Evolutionary conservation across 1,284 basidiomycete genomes (phyloP).

Genomic region (Agaricales sp.): DNA sequence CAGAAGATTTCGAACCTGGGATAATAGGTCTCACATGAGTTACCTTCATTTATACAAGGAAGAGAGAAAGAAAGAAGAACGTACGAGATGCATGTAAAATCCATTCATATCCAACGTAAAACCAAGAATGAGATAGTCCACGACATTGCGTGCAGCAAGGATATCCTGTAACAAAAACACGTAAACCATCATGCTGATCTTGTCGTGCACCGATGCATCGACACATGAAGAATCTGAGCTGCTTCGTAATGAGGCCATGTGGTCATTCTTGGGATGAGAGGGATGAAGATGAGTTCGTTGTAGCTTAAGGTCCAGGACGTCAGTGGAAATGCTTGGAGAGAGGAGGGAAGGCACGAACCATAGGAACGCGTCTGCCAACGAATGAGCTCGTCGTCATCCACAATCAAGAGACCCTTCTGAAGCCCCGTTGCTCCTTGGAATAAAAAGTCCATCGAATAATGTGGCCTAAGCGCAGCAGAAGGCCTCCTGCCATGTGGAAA

Average conservation of each 20-base stretch:
- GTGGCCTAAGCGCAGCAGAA: conserved; percentile 49
- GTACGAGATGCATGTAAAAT: conserved; percentile 48
- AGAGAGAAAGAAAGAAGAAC: background rate
- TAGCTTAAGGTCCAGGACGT: conserved; percentile 26
- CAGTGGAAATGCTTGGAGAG: too few species aligned
- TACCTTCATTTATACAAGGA: background rate
- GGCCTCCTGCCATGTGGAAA: conserved; percentile 63
- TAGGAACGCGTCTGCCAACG: conserved; percentile 85
- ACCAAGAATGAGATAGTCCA: conserved; percentile 69
- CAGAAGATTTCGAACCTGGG: conserved; percentile 60
- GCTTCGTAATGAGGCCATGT: conserved; percentile 67
- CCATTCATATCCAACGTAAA: conserved; percentile 58
- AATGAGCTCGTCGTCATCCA: conserved; percentile 71
- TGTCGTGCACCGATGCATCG: conserved; percentile 70
- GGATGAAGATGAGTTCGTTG: conserved; percentile 73
- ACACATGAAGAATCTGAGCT: conserved; percentile 72
- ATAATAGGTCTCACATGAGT: background rate
- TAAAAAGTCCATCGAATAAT: conserved; percentile 81
- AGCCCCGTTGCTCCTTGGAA: conserved; percentile 68
- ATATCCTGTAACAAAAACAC: conserved; percentile 65
- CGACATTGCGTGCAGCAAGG: conserved; percentile 47
- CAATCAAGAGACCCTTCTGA: conserved; percentile 82
- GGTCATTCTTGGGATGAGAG: conserved; percentile 62
- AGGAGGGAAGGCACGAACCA: conserved; percentile 41
- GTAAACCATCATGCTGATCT: conserved; percentile 68